Percentiles rank a stretch among this genome's conserved stretches.
Conservation (phyloP, 2,329 filamentous ascomycete species). For the Bisporella sp. region DNA sequence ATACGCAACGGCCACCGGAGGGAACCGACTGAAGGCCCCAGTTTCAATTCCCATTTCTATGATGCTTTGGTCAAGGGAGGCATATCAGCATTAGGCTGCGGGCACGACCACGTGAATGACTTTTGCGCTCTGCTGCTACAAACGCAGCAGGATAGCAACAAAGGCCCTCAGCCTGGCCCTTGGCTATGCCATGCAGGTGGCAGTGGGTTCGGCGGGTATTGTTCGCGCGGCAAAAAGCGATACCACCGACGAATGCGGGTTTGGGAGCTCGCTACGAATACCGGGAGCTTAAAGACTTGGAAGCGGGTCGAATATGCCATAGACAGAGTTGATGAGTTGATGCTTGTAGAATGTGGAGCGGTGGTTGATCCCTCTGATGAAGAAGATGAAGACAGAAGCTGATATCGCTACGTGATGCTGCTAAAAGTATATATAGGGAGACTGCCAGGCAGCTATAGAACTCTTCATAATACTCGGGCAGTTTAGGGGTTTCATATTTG, state of each 20-base stretch:
- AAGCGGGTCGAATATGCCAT: conserved; percentile 70
- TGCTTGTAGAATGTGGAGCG: conserved; percentile 29
- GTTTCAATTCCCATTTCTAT: conserved; percentile 81
- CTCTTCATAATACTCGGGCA: too few species aligned
- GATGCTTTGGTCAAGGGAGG: conserved; percentile 78
- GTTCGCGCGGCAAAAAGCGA: conserved; percentile 62
- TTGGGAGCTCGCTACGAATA: conserved; percentile 86
- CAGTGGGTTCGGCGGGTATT: conserved; percentile 86
- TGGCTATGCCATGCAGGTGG: conserved; percentile 98
- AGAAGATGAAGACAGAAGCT: too few species aligned
- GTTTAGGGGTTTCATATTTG: too few species aligned
- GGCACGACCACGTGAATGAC: conserved; percentile 85
- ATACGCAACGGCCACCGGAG: conserved; percentile 63
- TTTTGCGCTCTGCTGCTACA: conserved; percentile 65
- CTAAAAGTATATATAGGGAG: too few species aligned
- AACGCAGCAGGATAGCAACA: conserved; percentile 13
- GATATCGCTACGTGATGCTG: too few species aligned
- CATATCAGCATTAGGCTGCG: conserved; percentile 58
- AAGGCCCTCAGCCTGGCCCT: conserved; percentile 44
- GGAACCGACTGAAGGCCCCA: conserved; percentile 83
- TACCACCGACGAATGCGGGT: conserved; percentile 76
- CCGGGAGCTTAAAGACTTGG: conserved; percentile 79
- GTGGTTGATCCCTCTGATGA: conserved; percentile 15
- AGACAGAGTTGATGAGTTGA: conserved; percentile 50
- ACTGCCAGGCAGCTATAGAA: too few species aligned